Evolutionary conservation across 2,329 filamentous ascomycete genomes (phyloP).

Genomic region (Venturia effusa): DNA sequence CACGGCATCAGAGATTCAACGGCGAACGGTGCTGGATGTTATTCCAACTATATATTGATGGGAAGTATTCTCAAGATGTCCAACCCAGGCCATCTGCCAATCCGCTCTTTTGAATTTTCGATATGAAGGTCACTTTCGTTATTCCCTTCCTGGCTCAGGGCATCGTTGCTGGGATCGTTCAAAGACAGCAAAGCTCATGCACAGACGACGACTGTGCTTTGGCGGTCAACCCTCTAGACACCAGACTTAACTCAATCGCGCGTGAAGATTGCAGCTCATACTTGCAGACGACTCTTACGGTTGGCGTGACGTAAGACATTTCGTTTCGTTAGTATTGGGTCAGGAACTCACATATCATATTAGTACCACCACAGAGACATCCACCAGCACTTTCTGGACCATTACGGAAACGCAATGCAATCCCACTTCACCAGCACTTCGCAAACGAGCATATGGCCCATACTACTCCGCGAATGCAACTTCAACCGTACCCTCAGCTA

Average conservation of each 20-base stretch:
- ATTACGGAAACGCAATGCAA: not conserved
- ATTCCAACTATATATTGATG: not conserved
- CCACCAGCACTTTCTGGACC: not conserved
- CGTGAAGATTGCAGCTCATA: not conserved
- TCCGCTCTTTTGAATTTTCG: slow-evolving; percentile 1
- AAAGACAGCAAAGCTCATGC: slow-evolving; percentile 1
- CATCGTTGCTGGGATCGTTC: not conserved
- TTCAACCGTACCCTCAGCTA: not conserved
- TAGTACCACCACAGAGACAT: not conserved
- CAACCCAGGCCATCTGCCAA: not conserved
- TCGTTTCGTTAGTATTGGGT: not conserved
- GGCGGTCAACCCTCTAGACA: not conserved
- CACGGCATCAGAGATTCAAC: slow-evolving; percentile 46
- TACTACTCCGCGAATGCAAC: not conserved
- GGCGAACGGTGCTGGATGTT: not conserved
- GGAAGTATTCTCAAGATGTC: too few species aligned
- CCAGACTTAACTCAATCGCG: not conserved
- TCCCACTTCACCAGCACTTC: not conserved
- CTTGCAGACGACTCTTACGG: not conserved
- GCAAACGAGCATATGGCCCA: not conserved
- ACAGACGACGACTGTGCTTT: not conserved
- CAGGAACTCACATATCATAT: not conserved
- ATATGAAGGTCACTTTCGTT: slow-evolving; percentile 5
- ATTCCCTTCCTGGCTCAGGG: not conserved
- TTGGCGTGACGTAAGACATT: not conserved